These are phyloP conservation scores for Annulohypoxylon truncatum DNA, from an alignment of 2,329 filamentous ascomycete genomes.

Conservation along the genomic window DNA sequence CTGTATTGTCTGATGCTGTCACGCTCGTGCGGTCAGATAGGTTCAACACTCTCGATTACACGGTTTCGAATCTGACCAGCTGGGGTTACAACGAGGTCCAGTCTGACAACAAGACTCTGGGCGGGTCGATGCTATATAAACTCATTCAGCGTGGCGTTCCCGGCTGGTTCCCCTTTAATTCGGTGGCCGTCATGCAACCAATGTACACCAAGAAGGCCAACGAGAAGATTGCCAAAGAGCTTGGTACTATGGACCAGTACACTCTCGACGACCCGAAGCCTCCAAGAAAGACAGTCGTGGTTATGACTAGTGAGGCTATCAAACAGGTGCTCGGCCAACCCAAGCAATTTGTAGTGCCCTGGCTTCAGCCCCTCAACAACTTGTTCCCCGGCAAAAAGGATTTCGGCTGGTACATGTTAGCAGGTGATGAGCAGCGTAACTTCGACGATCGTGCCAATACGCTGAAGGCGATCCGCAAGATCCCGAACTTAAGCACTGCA, in stretches of 20 bases:
- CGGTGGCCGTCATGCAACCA: conserved; percentile 58
- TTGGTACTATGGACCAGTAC: conserved; percentile 53
- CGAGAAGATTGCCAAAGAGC: conserved; percentile 53
- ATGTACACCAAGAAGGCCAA: conserved; percentile 59
- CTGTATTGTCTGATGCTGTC: conserved; percentile 70
- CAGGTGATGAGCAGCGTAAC: conserved; percentile 52
- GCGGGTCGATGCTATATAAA: conserved; percentile 59
- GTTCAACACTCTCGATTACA: conserved; percentile 67
- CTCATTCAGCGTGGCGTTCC: conserved; percentile 60
- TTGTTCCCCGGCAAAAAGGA: conserved; percentile 54
- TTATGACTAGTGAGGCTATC: conserved; percentile 47
- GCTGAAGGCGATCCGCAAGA: conserved; percentile 50
- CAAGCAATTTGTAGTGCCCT: conserved; percentile 51
- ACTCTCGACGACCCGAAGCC: conserved; percentile 52
- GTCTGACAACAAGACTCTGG: conserved; percentile 53
- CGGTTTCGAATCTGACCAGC: conserved; percentile 53
- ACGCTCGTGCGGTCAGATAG: conserved; percentile 69
- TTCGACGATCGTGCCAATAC: conserved; percentile 49
- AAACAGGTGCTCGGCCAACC: conserved; percentile 50
- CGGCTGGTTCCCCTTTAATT: conserved; percentile 58
- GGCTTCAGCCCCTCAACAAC: conserved; percentile 49
- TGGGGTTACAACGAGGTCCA: conserved; percentile 59
- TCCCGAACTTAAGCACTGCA: conserved; percentile 49
- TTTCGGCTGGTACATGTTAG: conserved; percentile 54
- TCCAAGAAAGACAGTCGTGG: conserved; percentile 48